Conservation (phyloP, 805 yeast genomes). For the Cyberlindnera euphorbiiphila region DNA sequence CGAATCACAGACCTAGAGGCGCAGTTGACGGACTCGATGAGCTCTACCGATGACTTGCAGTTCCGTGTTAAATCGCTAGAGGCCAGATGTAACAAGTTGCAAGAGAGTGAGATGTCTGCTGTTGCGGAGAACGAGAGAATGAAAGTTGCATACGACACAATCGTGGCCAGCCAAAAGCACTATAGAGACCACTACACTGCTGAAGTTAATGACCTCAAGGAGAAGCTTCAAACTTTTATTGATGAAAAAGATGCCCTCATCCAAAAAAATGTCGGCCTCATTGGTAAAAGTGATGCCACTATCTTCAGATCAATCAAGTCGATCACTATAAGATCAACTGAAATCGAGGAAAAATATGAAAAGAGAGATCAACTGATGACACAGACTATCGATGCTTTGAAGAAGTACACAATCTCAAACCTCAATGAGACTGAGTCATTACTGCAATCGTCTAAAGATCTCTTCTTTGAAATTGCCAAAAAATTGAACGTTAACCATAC, state of each 20-base stretch:
- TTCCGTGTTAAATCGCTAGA: constrained; percentile 48
- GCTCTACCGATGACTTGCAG: constrained; percentile 44
- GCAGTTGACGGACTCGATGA: constrained; percentile 45
- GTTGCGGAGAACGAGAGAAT: constrained; percentile 52
- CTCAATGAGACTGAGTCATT: constrained; percentile 45
- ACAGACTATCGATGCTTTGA: constrained; percentile 41
- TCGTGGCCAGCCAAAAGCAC: constrained; percentile 47
- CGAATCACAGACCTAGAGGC: constrained; percentile 63
- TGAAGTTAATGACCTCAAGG: constrained; percentile 39
- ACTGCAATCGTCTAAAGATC: constrained; percentile 43
- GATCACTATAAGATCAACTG: constrained; percentile 41
- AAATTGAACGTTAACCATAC: constrained; percentile 27
- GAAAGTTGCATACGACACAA: constrained; percentile 55
- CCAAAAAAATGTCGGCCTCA: constrained; percentile 33
- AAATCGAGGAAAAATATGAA: constrained; percentile 46
- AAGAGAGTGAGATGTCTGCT: constrained; percentile 40
- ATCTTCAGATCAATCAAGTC: constrained; percentile 47
- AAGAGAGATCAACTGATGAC: constrained; percentile 43
- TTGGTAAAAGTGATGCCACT: constrained; percentile 45
- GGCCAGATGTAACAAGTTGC: constrained; percentile 44
- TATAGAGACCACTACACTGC: constrained; percentile 45
- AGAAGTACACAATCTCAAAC: constrained; percentile 42
- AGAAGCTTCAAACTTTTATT: constrained; percentile 36
- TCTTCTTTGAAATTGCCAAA: constrained; percentile 38
- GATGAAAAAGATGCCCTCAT: constrained; percentile 33